Evolutionary conservation across 805 yeast species (phyloP).

Genomic region (Kluyveromyces aestuarii): DNA sequence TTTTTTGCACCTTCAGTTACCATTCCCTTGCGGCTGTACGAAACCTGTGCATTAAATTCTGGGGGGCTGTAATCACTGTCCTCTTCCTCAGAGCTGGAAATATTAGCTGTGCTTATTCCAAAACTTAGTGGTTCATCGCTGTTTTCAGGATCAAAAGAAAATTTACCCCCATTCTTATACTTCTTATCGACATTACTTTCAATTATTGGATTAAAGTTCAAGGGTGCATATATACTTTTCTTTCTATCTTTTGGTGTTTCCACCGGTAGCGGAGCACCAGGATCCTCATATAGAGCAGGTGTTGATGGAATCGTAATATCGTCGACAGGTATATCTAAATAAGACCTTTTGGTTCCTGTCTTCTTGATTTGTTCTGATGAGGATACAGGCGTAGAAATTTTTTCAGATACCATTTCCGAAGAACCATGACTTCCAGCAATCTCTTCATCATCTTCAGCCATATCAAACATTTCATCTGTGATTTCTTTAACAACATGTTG

Average conservation of each 20-base stretch:
- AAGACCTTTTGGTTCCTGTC: conserved; percentile 18
- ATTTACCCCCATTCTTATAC: conserved; percentile 85
- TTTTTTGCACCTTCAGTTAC: neutral
- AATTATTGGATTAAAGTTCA: conserved; percentile 72
- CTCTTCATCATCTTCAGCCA: conserved; percentile 7
- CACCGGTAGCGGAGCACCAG: conserved; percentile 75
- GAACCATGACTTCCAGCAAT: conserved; percentile 1
- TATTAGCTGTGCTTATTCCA: conserved; percentile 22
- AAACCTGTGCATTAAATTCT: conserved; percentile 16
- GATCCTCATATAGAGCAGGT: conserved; percentile 54
- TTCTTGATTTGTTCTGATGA: conserved; percentile 2
- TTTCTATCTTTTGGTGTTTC: conserved; percentile 37
- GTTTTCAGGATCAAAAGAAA: conserved; percentile 35
- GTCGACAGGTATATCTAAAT: conserved; percentile 46
- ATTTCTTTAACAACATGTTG: conserved; percentile 6
- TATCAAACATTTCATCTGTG: conserved; percentile 10
- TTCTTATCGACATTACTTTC: conserved; percentile 73
- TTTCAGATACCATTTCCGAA: neutral
- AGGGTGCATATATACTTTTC: conserved; percentile 71
- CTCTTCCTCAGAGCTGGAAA: conserved; percentile 27
- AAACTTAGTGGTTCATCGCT: conserved; percentile 26
- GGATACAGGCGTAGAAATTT: neutral
- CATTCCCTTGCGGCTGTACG: conserved; percentile 7
- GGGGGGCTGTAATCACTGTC: conserved; percentile 20
- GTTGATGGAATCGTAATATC: conserved; percentile 47